phyloP scores from a whole-genome alignment of 345 rosid genomes.

The Syzygium aqueum region DNA sequence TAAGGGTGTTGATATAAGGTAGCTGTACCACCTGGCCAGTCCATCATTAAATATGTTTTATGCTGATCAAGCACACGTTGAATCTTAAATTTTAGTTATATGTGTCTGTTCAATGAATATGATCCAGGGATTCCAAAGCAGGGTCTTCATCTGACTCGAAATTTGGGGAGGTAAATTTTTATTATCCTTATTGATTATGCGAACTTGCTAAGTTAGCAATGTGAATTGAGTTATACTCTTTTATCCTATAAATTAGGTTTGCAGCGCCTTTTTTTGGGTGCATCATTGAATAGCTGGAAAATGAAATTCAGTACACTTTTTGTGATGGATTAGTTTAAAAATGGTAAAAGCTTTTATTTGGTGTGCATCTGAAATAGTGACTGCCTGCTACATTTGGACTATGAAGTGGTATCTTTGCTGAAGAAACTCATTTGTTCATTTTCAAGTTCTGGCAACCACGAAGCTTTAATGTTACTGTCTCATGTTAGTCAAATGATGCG shows the following conservation, averaged over 20 bases:
- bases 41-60: neutral
- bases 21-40: neutral
- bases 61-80: neutral
- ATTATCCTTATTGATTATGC: neutral
- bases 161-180: slow-evolving; percentile 80
- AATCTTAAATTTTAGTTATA: neutral
- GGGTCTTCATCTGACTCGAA: slow-evolving; percentile 64
- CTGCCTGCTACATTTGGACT: neutral
- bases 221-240: neutral
- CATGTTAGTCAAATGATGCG: neutral
- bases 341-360: neutral
- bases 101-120: neutral
- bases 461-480: neutral
- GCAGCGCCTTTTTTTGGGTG: neutral
- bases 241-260: neutral
- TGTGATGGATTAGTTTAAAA: neutral
- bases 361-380: neutral
- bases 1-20: slow-evolving; percentile 96
- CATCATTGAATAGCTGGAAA: neutral
- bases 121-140: slow-evolving; percentile 61
- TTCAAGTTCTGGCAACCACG: neutral
- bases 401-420: neutral
- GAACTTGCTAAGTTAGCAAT: neutral
- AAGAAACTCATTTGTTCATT: neutral
- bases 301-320: neutral